Base-by-base conservation (phyloP, 2,329 filamentous ascomycete species). In the Aureobasidium sp. region DNA sequence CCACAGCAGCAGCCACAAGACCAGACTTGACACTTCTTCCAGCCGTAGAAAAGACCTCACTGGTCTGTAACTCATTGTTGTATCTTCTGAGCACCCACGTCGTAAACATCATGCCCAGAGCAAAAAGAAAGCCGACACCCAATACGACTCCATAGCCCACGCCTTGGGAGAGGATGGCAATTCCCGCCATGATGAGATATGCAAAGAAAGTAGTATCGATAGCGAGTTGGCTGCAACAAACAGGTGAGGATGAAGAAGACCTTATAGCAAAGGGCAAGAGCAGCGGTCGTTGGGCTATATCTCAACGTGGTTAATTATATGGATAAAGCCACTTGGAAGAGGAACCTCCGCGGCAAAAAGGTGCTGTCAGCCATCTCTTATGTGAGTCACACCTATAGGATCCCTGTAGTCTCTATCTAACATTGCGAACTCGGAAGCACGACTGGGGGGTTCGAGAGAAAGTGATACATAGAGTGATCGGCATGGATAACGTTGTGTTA, bases 11-110 rank as follows among this genome's bases (percentile, higher is more conserved):
- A 12, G 90, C 89, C 0, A 96, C 90, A 15, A 96, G 80, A 47
- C 91, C 92, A 9, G 90, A 91, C 72, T 96, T 96, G 67, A 96
- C 90, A 1, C 89, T 91, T 64, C 92, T 82, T 19, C 91, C 91
- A 54, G 91, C 91, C 0, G 91, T 96, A 66, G 83, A 91, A 79
- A 96, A 96, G 84, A 91, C 94, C 76, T 96, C 91, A 0, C 89
- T 92, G 0, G 92, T 96, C 73, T 96, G 91, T 3, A 92, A 78
- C 73, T 94, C 91, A 78, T 86, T 81, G 69, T 87, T 85, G 71
- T 87, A 88, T 70, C 85, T 78, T 70, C 86, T 87, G 62, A 90
- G 76, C 31, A 88, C 80, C 73, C 86, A 87, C 1, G 86, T 90
- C n/a, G 86, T 86, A 59, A 84, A 75, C 68, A 89, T 89, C 87